Evolutionary conservation across 352 stramenopile species (phyloP).

Genomic region (Pilasporangium apinafurcum): DNA sequence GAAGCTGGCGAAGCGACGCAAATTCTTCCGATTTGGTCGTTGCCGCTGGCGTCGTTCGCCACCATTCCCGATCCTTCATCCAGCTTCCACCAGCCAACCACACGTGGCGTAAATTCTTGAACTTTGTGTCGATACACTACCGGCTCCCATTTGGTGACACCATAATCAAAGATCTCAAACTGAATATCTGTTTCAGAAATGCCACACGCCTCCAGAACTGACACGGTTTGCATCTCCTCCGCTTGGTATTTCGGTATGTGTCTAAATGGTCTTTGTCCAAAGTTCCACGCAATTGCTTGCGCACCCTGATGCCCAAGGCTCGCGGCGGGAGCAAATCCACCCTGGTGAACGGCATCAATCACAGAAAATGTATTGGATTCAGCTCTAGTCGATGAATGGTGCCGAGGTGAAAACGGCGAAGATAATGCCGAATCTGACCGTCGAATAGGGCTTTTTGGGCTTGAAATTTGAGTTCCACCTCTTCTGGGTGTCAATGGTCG

Average conservation of each 20-base stretch:
- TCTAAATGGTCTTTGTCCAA: slow-evolving; percentile 57
- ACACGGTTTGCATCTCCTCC: slow-evolving; percentile 12
- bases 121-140: slow-evolving; percentile 55
- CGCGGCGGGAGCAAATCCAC: slow-evolving; percentile 16
- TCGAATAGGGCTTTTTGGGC: too few relatives aligned
- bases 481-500: not conserved
- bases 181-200: slow-evolving; percentile 15
- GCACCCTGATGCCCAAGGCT: slow-evolving; percentile 48
- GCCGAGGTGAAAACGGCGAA: too few relatives aligned
- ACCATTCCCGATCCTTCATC: slow-evolving; percentile 34
- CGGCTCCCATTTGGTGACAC: slow-evolving; percentile 41
- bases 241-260: slow-evolving; percentile 14
- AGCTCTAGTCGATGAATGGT: too few relatives aligned
- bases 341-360: too few relatives aligned
- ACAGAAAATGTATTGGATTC: too few relatives aligned
- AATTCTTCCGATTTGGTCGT: slow-evolving; percentile 1
- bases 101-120: slow-evolving; percentile 36
- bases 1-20: slow-evolving; percentile 11
- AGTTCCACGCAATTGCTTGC: slow-evolving; percentile 67
- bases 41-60: slow-evolving; percentile 36
- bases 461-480: too few relatives aligned
- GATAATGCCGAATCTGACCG: too few relatives aligned
- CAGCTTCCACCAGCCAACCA: slow-evolving; percentile 58
- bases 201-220: slow-evolving; percentile 21
- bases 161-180: slow-evolving; percentile 63